A percentile compares a stretch with the other conserved stretches of the same genome.
Evolutionary conservation across 1,139 yeast species (phyloP).

Genomic region (Diutina ranongensis): DNA sequence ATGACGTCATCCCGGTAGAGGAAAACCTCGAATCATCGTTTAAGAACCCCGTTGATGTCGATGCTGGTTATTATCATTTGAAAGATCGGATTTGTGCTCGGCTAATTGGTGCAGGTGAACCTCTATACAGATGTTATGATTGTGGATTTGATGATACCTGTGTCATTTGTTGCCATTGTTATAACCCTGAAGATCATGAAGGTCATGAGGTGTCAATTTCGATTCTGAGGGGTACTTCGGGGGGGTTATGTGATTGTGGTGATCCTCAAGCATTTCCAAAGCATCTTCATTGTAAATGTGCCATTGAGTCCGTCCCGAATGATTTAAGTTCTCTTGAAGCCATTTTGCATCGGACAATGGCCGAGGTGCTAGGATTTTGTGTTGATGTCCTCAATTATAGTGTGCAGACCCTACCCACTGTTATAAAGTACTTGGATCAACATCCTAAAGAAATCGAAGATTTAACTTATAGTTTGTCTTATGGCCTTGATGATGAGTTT

Average conservation of each 20-base stretch:
- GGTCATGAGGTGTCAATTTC: slow-evolving; percentile 51
- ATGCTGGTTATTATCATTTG: not conserved
- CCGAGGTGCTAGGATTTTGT: slow-evolving; percentile 33
- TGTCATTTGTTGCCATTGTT: slow-evolving; percentile 61
- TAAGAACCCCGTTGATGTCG: not conserved
- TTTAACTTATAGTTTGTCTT: slow-evolving; percentile 21
- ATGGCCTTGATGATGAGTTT: slow-evolving; percentile 19
- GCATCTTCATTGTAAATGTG: slow-evolving; percentile 35
- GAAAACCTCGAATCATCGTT: too few species aligned
- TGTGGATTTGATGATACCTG: slow-evolving; percentile 66
- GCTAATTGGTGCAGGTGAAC: slow-evolving; percentile 45
- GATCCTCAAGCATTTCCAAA: slow-evolving; percentile 70
- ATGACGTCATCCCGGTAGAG: too few species aligned
- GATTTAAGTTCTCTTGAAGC: slow-evolving; percentile 8
- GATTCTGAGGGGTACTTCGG: slow-evolving; percentile 34
- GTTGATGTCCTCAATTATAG: slow-evolving; percentile 33
- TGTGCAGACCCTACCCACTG: slow-evolving; percentile 23
- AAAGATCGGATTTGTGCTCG: slow-evolving; percentile 54
- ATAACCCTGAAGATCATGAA: slow-evolving; percentile 53
- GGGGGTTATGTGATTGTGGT: slow-evolving; percentile 87
- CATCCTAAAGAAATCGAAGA: slow-evolving; percentile 15
- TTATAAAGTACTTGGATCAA: slow-evolving; percentile 14
- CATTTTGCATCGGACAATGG: slow-evolving; percentile 21
- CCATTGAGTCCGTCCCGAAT: slow-evolving; percentile 4
- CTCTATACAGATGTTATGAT: slow-evolving; percentile 50